These are phyloP conservation scores for Phytophthora macrochlamydospora DNA, from an alignment of 352 stramenopile genomes.

Conservation along the genomic window DNA sequence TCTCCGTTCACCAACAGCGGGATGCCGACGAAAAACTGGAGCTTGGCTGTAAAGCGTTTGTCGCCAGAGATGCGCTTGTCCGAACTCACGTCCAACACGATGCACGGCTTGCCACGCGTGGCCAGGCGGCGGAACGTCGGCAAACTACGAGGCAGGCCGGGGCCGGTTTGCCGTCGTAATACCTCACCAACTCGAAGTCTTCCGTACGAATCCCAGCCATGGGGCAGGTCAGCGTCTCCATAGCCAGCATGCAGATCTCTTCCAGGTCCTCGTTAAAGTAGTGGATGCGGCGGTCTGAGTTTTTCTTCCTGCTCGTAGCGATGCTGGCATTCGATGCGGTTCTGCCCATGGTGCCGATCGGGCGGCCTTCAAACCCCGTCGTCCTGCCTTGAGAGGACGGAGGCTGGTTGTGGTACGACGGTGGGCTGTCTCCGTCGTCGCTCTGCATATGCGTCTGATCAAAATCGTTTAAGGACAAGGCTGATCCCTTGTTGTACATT, in stretches of 20 bases:
- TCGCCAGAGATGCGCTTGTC: constrained; percentile 90
- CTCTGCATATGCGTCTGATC: constrained; percentile 40
- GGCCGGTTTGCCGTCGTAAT: constrained; percentile 62
- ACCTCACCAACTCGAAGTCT: constrained; percentile 88
- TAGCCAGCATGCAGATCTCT: constrained; percentile 88
- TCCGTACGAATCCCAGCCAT: constrained; percentile 89
- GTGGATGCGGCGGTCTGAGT: constrained; percentile 62
- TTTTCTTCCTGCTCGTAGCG: constrained; percentile 42
- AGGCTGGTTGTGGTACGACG: constrained; percentile 24
- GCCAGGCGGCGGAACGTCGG: constrained; percentile 88
- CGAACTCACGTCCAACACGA: constrained; percentile 85
- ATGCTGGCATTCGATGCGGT: constrained; percentile 40
- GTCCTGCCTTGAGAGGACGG: constrained; percentile 29
- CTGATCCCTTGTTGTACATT: constrained; percentile 39
- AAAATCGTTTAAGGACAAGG: constrained; percentile 56
- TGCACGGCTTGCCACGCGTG: constrained; percentile 86
- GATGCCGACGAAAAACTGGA: constrained; percentile 91
- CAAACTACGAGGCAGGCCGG: constrained; percentile 71
- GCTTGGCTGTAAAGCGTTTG: constrained; percentile 80
- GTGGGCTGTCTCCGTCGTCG: constrained; percentile 34
- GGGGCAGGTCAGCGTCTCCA: constrained; percentile 85
- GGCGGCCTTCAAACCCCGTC: constrained; percentile 32
- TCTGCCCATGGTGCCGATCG: constrained; percentile 37
- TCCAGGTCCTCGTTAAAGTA: constrained; percentile 91
- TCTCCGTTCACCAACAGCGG: constrained; percentile 84